Conservation (phyloP, 257 asterid species). For the Fraxinus cuspidata region DNA sequence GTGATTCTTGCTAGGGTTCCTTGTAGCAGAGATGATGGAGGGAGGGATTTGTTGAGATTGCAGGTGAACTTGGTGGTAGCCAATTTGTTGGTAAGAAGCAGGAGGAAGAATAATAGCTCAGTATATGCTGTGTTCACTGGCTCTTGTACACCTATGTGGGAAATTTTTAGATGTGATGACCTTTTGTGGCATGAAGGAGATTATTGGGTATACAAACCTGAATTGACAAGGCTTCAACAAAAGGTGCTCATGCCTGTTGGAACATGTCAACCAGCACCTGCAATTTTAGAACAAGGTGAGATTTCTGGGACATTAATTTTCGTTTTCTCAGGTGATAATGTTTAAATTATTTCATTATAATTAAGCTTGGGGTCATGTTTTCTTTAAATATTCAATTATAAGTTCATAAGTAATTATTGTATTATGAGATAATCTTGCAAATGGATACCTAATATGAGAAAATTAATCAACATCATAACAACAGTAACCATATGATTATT, state of each 20-base stretch:
- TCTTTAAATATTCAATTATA: background rate
- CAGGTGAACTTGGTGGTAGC: constrained; percentile 80
- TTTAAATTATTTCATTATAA: background rate
- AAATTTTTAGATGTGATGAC: constrained; percentile 77
- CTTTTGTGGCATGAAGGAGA: constrained; percentile 47
- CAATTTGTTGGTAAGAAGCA: constrained; percentile 57
- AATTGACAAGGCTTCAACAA: constrained; percentile 43
- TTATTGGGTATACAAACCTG: constrained; percentile 55
- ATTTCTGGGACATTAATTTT: background rate
- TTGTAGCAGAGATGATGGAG: constrained; percentile 26
- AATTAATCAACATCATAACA: too few relatives aligned
- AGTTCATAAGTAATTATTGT: background rate
- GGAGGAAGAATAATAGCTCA: constrained; percentile 30
- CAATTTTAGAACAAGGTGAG: constrained; percentile 46
- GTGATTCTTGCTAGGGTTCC: constrained; percentile 63
- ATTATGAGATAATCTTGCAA: too few relatives aligned
- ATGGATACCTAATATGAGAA: too few relatives aligned
- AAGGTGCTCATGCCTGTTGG: constrained; percentile 73
- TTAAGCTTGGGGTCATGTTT: background rate
- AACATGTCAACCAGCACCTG: constrained; percentile 60
- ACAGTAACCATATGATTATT: too few relatives aligned
- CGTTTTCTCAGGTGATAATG: too few relatives aligned
- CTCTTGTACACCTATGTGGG: constrained; percentile 68
- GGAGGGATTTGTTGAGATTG: constrained; percentile 63
- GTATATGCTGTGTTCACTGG: constrained; percentile 64